Conservation (phyloP, 2,329 filamentous ascomycete species). For the Bipolaris cookei region DNA sequence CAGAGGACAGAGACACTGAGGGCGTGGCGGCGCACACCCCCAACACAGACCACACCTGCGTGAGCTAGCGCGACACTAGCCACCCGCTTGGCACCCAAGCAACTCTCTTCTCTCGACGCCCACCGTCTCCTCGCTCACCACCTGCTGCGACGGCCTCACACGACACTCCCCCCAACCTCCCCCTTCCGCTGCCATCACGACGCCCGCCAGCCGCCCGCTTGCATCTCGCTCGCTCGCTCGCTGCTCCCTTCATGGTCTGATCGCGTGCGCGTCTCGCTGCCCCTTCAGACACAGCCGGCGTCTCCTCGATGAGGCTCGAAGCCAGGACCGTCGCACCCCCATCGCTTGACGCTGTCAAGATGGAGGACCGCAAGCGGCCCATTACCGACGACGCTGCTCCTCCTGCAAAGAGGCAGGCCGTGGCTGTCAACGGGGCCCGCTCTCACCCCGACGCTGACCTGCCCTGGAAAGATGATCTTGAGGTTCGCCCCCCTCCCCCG, state of each 20-base stretch:
- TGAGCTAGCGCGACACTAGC: constrained; percentile 18
- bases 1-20: neutral
- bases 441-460: constrained; percentile 71
- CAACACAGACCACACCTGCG: constrained; percentile 10
- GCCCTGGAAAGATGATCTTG: constrained; percentile 73
- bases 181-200: constrained; percentile 18
- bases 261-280: constrained; percentile 25
- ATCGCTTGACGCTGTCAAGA: constrained; percentile 83
- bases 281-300: constrained; percentile 44
- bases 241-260: constrained; percentile 30
- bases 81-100: constrained; percentile 14
- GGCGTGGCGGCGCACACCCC: constrained; percentile 14
- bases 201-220: constrained; percentile 14
- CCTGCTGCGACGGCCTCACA: constrained; percentile 26
- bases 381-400: constrained; percentile 86
- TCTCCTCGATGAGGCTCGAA: constrained; percentile 83
- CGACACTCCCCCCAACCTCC: constrained; percentile 27
- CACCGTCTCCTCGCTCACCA: constrained; percentile 27
- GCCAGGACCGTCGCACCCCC: constrained; percentile 74
- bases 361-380: constrained; percentile 99
- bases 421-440: constrained; percentile 73
- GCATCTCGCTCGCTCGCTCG: constrained; percentile 34
- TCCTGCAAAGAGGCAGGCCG: constrained; percentile 86
- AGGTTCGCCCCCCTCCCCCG: constrained; percentile 67
- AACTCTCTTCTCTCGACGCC: constrained; percentile 29